Conservation (phyloP, 2,329 filamentous ascomycete genomes). For the Penicillium sp. region DNA sequence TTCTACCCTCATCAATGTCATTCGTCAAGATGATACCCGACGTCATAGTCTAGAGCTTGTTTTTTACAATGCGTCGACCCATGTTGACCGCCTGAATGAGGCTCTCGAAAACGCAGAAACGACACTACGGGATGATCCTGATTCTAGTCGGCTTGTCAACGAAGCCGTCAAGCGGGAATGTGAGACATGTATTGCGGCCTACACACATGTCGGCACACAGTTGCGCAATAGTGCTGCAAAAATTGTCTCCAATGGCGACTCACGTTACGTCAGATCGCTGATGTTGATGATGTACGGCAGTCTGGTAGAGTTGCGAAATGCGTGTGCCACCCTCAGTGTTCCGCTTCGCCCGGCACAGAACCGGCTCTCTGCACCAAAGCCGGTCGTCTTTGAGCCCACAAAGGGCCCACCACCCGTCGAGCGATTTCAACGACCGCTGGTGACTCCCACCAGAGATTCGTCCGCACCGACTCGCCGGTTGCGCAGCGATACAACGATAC, state of each 20-base stretch:
- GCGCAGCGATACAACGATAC: slow-evolving; percentile 57
- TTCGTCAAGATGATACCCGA: slow-evolving; percentile 51
- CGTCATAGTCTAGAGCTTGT: slow-evolving; percentile 59
- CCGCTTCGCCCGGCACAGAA: slow-evolving; percentile 37
- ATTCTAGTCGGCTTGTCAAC: slow-evolving; percentile 45
- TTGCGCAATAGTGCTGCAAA: slow-evolving; percentile 54
- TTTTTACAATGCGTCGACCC: slow-evolving; percentile 60
- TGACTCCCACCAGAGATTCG: slow-evolving; percentile 54
- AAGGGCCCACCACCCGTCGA: slow-evolving; percentile 34
- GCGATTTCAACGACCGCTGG: slow-evolving; percentile 33
- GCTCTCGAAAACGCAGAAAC: slow-evolving; percentile 56
- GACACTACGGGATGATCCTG: slow-evolving; percentile 55
- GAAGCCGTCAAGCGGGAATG: slow-evolving; percentile 52
- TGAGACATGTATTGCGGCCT: slow-evolving; percentile 55
- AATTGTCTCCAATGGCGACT: slow-evolving; percentile 60
- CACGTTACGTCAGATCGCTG: slow-evolving; percentile 61
- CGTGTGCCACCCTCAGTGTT: slow-evolving; percentile 57
- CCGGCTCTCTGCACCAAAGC: slow-evolving; percentile 31
- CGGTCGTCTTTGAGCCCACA: slow-evolving; percentile 33
- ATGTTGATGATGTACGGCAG: slow-evolving; percentile 64
- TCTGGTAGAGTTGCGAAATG: slow-evolving; percentile 63
- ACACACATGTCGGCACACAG: slow-evolving; percentile 54
- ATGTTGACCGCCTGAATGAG: slow-evolving; percentile 61
- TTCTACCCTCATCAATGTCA: slow-evolving; percentile 51
- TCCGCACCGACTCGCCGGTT: slow-evolving; percentile 49